phyloP scores from a whole-genome alignment of 2,329 filamentous ascomycete genomes.

The Nothopassalora personata region DNA sequence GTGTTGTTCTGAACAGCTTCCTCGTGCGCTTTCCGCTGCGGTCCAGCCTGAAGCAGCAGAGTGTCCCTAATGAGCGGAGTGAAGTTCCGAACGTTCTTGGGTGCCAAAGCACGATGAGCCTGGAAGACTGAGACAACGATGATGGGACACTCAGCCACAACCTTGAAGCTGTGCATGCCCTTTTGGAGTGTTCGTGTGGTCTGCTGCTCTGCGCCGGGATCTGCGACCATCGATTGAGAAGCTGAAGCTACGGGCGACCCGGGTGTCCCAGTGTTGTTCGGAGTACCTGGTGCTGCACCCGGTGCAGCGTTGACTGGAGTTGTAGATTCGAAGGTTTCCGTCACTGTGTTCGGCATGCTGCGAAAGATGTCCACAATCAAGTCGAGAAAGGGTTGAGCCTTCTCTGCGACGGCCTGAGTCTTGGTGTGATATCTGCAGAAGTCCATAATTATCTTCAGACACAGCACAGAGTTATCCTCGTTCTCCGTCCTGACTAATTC shows the following conservation, averaged over 20 bases:
- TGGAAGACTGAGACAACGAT: constrained; percentile 99
- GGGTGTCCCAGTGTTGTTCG: constrained; percentile 57
- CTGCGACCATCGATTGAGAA: constrained; percentile 44
- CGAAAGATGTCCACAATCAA: constrained; percentile 95
- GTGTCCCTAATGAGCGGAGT: constrained; percentile 91
- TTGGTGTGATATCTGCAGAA: constrained; percentile 90
- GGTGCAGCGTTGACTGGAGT: constrained; percentile 51
- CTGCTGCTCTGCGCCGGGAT: constrained; percentile 70
- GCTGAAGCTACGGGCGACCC: constrained; percentile 82
- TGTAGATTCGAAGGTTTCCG: constrained; percentile 79
- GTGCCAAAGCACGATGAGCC: constrained; percentile 74
- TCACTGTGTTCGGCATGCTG: constrained; percentile 89
- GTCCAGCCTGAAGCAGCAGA: constrained; percentile 79
- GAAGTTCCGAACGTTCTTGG: constrained; percentile 82
- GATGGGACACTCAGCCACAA: constrained; percentile 94
- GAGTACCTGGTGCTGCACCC: constrained; percentile 59
- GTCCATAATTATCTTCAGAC: constrained; percentile 97
- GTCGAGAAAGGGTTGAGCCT: constrained; percentile 82
- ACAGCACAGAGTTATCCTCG: constrained; percentile 97
- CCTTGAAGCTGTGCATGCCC: constrained; percentile 98
- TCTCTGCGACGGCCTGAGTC: constrained; percentile 58
- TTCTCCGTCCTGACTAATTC: constrained; percentile 84
- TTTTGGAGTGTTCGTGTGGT: constrained; percentile 75
- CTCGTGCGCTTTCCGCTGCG: constrained; percentile 84
- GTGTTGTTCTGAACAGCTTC: constrained; percentile 74